Conservation (phyloP, 129 eudicot genomes). For the Centaurea solstitialis region DNA sequence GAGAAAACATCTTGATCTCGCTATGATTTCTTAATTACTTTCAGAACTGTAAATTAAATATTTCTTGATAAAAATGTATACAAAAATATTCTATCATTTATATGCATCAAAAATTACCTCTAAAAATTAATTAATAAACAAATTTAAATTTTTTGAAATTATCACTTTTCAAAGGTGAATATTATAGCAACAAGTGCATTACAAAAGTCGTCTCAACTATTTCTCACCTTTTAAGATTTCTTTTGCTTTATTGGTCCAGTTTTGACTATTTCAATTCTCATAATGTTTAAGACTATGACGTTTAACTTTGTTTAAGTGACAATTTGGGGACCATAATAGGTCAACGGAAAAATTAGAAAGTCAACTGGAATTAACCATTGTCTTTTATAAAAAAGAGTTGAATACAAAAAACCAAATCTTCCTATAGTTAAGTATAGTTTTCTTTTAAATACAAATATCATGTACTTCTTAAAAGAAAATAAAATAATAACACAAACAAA, state of each 20-base stretch:
- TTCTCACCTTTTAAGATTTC: background rate
- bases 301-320: background rate
- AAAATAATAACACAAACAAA: too few relatives aligned
- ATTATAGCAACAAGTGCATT: background rate
- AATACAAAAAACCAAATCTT: background rate
- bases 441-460: too few relatives aligned
- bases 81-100: too few relatives aligned
- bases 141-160: too few relatives aligned
- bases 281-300: background rate
- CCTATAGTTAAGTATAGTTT: background rate
- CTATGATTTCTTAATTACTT: too few relatives aligned
- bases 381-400: too few relatives aligned
- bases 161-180: background rate
- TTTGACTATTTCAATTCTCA: background rate
- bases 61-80: too few relatives aligned
- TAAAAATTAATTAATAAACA: too few relatives aligned
- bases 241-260: background rate
- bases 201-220: background rate
- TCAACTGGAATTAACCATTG: background rate
- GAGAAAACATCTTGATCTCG: too few relatives aligned
- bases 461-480: too few relatives aligned
- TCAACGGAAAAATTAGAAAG: background rate
- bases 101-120: too few relatives aligned
- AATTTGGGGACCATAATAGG: background rate
- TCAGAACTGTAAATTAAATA: too few relatives aligned